A percentile compares a stretch with the other conserved stretches of the same genome.
These are phyloP conservation scores for Ascochyta pisi DNA, from an alignment of 2,329 filamentous ascomycete species.

Conservation along the genomic window DNA sequence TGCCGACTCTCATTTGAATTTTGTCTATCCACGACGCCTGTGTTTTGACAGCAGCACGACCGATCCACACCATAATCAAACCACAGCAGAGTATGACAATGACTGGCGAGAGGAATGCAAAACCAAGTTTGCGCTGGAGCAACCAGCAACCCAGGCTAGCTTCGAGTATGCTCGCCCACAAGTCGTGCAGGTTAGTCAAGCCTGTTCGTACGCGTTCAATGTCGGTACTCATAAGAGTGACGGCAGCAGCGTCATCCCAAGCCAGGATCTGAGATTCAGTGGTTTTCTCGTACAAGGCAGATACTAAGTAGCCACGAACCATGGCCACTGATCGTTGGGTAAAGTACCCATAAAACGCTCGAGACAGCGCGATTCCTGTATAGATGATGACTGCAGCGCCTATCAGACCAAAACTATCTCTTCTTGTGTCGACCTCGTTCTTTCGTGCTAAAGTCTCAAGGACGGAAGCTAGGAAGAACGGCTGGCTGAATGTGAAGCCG, in stretches of 20 bases:
- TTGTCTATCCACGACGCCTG: conserved; percentile 35
- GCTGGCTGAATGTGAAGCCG: conserved; percentile 37
- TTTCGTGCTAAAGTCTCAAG: conserved; percentile 19
- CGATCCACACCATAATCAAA: conserved; percentile 23
- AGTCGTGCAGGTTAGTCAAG: conserved; percentile 26
- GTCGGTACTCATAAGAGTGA: conserved; percentile 37
- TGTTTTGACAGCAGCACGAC: conserved; percentile 27
- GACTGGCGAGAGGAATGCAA: conserved; percentile 31
- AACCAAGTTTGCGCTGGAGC: conserved; percentile 27
- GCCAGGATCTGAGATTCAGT: background rate
- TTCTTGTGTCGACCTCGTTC: conserved; percentile 5
- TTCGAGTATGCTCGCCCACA: conserved; percentile 27
- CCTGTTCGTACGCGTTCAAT: conserved; percentile 26
- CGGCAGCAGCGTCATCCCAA: conserved; percentile 14
- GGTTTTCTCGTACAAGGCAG: conserved; percentile 2
- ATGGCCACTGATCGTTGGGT: background rate
- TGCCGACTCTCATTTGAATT: conserved; percentile 35
- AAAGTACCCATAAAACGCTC: conserved; percentile 6
- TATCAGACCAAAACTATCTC: conserved; percentile 6
- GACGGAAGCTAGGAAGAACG: conserved; percentile 30
- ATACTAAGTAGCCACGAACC: background rate
- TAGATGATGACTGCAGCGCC: conserved; percentile 2
- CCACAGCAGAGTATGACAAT: conserved; percentile 27
- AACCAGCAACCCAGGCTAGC: conserved; percentile 23
- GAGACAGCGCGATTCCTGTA: conserved; percentile 7